Evolutionary conservation across 148 eudicot species (phyloP).

Genomic region (Nepenthes mirabilis): DNA sequence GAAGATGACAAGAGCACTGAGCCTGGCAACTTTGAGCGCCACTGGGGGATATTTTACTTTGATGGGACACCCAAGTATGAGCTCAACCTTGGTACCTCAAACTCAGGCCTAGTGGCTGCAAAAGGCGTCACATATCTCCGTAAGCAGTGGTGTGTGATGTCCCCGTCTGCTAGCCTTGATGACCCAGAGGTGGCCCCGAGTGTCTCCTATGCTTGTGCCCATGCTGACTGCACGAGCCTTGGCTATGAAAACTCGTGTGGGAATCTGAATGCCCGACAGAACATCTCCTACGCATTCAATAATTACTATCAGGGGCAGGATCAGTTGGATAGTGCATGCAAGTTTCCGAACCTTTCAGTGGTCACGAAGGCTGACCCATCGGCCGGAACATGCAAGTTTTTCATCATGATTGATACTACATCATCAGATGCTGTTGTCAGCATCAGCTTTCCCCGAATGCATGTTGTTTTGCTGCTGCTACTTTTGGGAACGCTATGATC

Average conservation of each 20-base stretch:
- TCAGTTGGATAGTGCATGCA: conserved; percentile 54
- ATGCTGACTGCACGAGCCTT: conserved; percentile 61
- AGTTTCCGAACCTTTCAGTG: conserved; percentile 39
- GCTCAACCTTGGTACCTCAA: conserved; percentile 31
- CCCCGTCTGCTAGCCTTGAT: conserved; percentile 29
- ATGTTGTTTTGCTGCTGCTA: neutral
- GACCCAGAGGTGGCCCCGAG: conserved; percentile 43
- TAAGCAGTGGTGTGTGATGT: conserved; percentile 53
- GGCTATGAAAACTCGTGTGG: conserved; percentile 59
- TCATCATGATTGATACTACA: conserved; percentile 27
- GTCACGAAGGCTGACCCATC: conserved; percentile 54
- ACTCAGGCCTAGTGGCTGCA: conserved; percentile 24
- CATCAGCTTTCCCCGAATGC: neutral
- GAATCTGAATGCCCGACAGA: conserved; percentile 28
- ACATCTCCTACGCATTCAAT: conserved; percentile 37
- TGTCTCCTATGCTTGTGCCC: conserved; percentile 54
- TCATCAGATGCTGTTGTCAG: neutral
- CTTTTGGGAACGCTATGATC: neutral
- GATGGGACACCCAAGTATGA: conserved; percentile 49
- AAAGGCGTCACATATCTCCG: conserved; percentile 31
- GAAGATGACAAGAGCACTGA: conserved; percentile 75
- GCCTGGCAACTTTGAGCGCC: conserved; percentile 91
- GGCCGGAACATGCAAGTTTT: conserved; percentile 41
- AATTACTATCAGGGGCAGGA: conserved; percentile 56
- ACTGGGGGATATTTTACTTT: conserved; percentile 78